Evolutionary conservation across 2,329 filamentous ascomycete species (phyloP).

Genomic region (Penicillium sp.): DNA sequence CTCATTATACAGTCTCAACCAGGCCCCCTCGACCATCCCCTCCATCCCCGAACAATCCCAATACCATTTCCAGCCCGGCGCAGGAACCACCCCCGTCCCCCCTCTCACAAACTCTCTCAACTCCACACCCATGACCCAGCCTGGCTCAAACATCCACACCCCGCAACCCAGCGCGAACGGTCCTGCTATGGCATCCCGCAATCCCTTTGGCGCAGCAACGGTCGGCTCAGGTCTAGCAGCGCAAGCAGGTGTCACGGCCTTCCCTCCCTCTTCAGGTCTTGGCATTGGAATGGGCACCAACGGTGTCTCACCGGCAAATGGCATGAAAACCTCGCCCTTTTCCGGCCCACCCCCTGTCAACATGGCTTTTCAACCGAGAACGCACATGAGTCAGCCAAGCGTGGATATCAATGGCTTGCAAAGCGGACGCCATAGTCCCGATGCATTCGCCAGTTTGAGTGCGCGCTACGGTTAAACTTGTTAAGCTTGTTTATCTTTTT

Average conservation of each 20-base stretch:
- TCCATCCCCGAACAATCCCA: conserved; percentile 42
- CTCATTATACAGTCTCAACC: conserved; percentile 45
- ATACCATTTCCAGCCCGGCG: conserved; percentile 30
- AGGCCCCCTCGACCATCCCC: conserved; percentile 37
- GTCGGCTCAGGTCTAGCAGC: conserved; percentile 33
- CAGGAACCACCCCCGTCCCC: conserved; percentile 31
- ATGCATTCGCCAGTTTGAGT: conserved; percentile 58
- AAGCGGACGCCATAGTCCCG: conserved; percentile 56
- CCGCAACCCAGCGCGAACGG: conserved; percentile 32
- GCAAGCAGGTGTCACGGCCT: conserved; percentile 29
- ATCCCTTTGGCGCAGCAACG: conserved; percentile 31
- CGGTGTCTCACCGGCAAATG: neutral
- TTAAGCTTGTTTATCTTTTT: conserved; percentile 7
- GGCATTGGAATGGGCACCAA: conserved; percentile 28
- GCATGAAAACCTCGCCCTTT: conserved; percentile 8
- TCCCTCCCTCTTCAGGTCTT: conserved; percentile 23
- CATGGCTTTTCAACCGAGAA: conserved; percentile 30
- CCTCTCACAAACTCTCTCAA: conserved; percentile 29
- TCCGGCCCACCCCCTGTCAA: conserved; percentile 25
- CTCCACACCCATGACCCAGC: conserved; percentile 35
- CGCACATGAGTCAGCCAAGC: conserved; percentile 56
- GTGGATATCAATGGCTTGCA: conserved; percentile 55
- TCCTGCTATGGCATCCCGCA: conserved; percentile 32
- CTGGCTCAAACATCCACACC: conserved; percentile 28
- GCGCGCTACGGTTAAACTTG: conserved; percentile 48